A percentile compares a stretch with the other conserved stretches of the same genome.
These are phyloP conservation scores for Hymenoscyphus albidus DNA, from an alignment of 2,329 filamentous ascomycete genomes.

Conservation along the genomic window DNA sequence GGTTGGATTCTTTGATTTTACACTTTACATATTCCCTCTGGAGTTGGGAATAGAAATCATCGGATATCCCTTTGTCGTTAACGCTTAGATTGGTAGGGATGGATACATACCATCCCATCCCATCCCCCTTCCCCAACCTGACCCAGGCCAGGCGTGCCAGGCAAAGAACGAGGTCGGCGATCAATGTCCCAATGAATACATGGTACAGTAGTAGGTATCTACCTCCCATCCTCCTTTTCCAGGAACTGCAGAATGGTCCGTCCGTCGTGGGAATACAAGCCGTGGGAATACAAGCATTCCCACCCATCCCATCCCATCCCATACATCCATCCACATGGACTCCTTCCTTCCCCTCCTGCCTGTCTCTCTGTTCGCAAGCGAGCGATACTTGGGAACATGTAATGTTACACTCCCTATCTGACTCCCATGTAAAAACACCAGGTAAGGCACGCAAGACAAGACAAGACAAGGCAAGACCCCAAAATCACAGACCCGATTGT, in stretches of 20 bases:
- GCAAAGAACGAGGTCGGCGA: no score
- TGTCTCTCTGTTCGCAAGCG: no score
- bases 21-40: no score
- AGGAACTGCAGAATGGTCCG: background rate
- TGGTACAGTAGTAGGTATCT: no score
- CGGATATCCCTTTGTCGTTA: background rate
- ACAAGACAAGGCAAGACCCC: background rate
- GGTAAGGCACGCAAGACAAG: no score
- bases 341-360: background rate
- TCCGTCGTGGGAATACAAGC: background rate
- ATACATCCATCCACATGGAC: background rate
- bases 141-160: no score
- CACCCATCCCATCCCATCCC: no score
- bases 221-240: background rate
- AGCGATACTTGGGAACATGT: background rate
- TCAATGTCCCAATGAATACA: background rate
- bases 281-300: background rate
- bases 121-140: background rate
- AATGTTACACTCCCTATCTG: background rate
- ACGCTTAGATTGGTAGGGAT: no score
- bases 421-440: no score
- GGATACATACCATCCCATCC: background rate
- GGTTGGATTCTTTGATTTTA: no score
- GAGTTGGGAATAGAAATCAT: background rate
- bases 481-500: background rate